A percentile compares a stretch with the other conserved stretches of the same genome.
phyloP scores from a whole-genome alignment of 2,329 filamentous ascomycete genomes.

The Arthrobotrys entomopaga region DNA sequence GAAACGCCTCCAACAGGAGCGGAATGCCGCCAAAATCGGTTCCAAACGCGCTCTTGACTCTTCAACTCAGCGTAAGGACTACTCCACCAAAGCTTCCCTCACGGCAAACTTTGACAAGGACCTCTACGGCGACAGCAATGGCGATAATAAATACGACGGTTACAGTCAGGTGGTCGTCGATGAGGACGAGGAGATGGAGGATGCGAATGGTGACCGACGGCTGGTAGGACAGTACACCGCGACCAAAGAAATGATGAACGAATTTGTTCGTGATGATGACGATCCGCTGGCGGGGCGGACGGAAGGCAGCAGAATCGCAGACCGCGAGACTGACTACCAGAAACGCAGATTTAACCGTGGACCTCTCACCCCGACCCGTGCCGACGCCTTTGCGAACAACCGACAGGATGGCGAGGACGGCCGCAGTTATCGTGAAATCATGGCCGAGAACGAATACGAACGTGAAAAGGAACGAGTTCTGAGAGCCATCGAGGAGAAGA shows the following conservation, averaged over 20 bases:
- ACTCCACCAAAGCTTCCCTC: slow-evolving; percentile 87
- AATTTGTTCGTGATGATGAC: slow-evolving; percentile 91
- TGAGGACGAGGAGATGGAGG: slow-evolving; percentile 81
- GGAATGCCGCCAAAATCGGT: slow-evolving; percentile 78
- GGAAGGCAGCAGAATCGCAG: slow-evolving; percentile 87
- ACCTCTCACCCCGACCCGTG: slow-evolving; percentile 80
- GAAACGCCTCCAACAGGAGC: slow-evolving; percentile 89
- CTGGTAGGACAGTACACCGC: slow-evolving; percentile 97
- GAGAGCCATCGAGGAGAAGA: slow-evolving; percentile 80
- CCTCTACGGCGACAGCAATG: slow-evolving; percentile 79
- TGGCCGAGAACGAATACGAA: slow-evolving; percentile 90
- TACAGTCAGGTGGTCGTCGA: slow-evolving; percentile 90
- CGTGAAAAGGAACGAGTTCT: slow-evolving; percentile 89
- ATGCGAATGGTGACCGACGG: slow-evolving; percentile 75
- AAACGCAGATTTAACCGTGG: slow-evolving; percentile 91
- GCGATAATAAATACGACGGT: slow-evolving; percentile 87
- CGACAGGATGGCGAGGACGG: slow-evolving; percentile 75
- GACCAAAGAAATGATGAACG: slow-evolving; percentile 88
- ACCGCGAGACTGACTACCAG: slow-evolving; percentile 97
- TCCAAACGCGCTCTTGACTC: slow-evolving; percentile 80
- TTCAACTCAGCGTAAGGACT: slow-evolving; percentile 81
- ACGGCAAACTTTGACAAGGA: slow-evolving; percentile 88
- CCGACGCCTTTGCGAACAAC: slow-evolving; percentile 84
- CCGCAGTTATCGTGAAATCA: slow-evolving; percentile 85
- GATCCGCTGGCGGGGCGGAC: slow-evolving; percentile 87